phyloP scores from a whole-genome alignment of 305 asterid species.

The Withania somnifera region DNA sequence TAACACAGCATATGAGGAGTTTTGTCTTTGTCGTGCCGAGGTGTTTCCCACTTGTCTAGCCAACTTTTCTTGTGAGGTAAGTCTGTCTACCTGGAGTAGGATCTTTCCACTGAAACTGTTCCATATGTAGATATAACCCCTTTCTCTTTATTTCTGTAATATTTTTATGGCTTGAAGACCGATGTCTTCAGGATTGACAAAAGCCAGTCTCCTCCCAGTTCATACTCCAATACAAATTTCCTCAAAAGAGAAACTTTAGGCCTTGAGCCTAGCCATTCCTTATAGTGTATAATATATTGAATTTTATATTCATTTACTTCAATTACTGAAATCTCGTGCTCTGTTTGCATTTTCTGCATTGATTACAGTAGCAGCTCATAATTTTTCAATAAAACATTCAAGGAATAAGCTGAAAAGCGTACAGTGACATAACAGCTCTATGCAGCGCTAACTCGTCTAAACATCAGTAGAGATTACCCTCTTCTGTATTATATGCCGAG shows the following conservation, averaged over 20 bases:
- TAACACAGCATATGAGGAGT: not conserved
- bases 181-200: not conserved
- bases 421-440: not conserved
- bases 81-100: not conserved
- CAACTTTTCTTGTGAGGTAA: too few relatives aligned
- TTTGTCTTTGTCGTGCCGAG: not conserved
- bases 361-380: not conserved
- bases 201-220: not conserved
- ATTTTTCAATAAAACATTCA: too few relatives aligned
- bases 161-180: not conserved
- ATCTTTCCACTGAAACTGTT: not conserved
- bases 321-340: not conserved
- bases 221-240: not conserved
- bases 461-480: too few relatives aligned
- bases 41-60: not conserved
- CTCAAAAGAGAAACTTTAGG: not conserved
- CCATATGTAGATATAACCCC: not conserved
- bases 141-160: not conserved
- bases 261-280: not conserved
- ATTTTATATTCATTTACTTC: not conserved
- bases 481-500: not conserved
- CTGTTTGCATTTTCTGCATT: not conserved
- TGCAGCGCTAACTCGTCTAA: not conserved
- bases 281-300: not conserved
- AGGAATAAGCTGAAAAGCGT: too few relatives aligned